Evolutionary conservation across 441 rosid genomes (phyloP).

Genomic region (Manihot esculenta): DNA sequence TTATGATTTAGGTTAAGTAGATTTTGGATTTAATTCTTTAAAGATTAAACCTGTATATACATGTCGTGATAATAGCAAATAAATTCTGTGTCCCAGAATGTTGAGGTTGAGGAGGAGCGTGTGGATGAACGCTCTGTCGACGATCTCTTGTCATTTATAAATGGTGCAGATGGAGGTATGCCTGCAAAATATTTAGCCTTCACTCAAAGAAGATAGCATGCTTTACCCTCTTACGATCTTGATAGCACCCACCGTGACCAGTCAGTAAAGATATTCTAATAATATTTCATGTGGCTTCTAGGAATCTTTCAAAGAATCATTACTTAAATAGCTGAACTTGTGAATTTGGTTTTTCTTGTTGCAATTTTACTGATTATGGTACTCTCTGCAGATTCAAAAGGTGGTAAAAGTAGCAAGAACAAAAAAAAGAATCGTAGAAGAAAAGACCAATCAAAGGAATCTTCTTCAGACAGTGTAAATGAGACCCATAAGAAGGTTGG

Average conservation of each 20-base stretch:
- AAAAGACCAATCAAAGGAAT: conserved; percentile 57
- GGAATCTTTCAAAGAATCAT: background rate
- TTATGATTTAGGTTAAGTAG: background rate
- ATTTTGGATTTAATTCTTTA: background rate
- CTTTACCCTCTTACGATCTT: conserved; percentile 2
- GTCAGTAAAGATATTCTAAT: conserved; percentile 4
- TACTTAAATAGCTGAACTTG: conserved; percentile 5
- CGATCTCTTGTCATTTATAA: conserved; percentile 81
- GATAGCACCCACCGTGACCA: background rate
- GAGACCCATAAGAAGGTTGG: conserved; percentile 46
- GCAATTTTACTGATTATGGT: conserved; percentile 9
- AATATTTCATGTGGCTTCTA: background rate
- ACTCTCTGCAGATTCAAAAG: conserved; percentile 68
- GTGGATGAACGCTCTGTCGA: conserved; percentile 92
- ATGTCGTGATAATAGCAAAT: conserved; percentile 1
- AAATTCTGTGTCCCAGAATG: conserved; percentile 36
- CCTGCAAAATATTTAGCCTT: background rate
- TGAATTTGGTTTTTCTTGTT: background rate
- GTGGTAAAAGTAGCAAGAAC: conserved; percentile 49
- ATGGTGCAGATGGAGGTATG: conserved; percentile 68
- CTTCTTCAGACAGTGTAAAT: conserved; percentile 33
- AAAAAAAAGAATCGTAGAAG: conserved; percentile 79
- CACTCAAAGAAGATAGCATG: conserved; percentile 4
- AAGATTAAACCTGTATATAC: background rate
- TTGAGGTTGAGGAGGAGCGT: conserved; percentile 72